phyloP scores from a whole-genome alignment of 2,329 filamentous ascomycete genomes.

The Grosmannia serpens region DNA sequence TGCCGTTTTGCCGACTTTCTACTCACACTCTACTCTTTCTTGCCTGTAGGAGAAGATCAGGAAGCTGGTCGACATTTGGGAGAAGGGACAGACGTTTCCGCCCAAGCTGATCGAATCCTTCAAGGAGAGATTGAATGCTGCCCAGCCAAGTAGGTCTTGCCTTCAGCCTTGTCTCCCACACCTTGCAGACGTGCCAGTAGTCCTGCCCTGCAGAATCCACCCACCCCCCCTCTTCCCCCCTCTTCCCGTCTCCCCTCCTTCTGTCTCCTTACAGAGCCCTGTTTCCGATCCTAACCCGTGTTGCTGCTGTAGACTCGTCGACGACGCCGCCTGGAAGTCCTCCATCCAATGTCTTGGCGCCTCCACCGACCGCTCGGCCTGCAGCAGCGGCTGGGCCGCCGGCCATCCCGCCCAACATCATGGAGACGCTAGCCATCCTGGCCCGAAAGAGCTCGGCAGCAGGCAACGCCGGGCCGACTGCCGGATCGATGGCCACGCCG shows the following conservation, averaged over 20 bases:
- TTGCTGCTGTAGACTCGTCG: conserved; percentile 42
- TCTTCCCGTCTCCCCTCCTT: conserved; percentile 1
- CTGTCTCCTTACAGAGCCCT: not conserved
- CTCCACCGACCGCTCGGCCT: conserved; percentile 11
- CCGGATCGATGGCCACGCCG: conserved; percentile 14
- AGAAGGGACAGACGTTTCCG: conserved; percentile 88
- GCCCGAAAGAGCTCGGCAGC: conserved; percentile 57
- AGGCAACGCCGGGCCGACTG: conserved; percentile 21
- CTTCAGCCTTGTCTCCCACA: conserved; percentile 3
- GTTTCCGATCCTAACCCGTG: conserved; percentile 3
- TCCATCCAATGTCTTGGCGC: conserved; percentile 31
- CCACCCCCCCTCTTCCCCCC: too few relatives aligned
- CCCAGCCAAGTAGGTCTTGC: conserved; percentile 49
- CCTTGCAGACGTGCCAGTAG: not conserved
- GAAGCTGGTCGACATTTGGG: conserved; percentile 96
- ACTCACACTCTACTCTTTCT: conserved; percentile 23
- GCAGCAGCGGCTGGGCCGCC: conserved; percentile 25
- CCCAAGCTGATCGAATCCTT: conserved; percentile 65
- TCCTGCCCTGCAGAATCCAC: not conserved
- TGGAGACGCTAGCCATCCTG: conserved; percentile 71
- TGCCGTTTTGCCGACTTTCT: not conserved
- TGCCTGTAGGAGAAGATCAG: conserved; percentile 78
- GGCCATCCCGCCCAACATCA: conserved; percentile 45
- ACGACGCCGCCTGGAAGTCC: conserved; percentile 61
- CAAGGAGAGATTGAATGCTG: conserved; percentile 64